A percentile compares a stretch with the other conserved stretches of the same genome.
Evolutionary conservation across 2,329 filamentous ascomycete genomes (phyloP).

Genomic region (Botryotinia narcissicola): DNA sequence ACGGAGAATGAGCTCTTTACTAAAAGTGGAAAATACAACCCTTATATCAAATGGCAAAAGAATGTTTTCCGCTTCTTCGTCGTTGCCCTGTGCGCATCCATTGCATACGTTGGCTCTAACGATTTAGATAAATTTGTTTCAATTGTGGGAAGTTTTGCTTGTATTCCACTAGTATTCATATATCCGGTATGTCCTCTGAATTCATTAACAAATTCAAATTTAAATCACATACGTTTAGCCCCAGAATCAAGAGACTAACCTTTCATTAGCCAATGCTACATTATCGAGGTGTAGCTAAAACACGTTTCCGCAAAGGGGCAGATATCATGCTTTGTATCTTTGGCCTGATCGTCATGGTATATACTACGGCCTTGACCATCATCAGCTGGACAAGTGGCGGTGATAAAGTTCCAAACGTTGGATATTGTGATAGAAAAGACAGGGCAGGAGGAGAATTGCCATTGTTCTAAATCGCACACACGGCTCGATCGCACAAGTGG

Average conservation of each 20-base stretch:
- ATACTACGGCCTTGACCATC: conserved; percentile 84
- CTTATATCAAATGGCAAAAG: conserved; percentile 99
- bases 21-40: conserved; percentile 93
- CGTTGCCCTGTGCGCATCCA: conserved; percentile 78
- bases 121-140: conserved; percentile 97
- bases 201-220: neutral
- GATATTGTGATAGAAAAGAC: conserved; percentile 57
- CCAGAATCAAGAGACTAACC: conserved; percentile 17
- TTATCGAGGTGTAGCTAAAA: conserved; percentile 74
- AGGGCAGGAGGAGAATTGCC: conserved; percentile 14
- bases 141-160: conserved; percentile 94
- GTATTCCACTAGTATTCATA: conserved; percentile 93
- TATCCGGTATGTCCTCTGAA: conserved; percentile 73
- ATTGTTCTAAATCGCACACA: neutral
- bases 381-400: conserved; percentile 74
- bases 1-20: conserved; percentile 93
- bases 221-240: neutral
- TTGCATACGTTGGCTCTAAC: conserved; percentile 90
- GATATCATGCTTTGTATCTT: conserved; percentile 79
- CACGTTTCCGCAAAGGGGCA: conserved; percentile 61
- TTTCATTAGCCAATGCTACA: conserved; percentile 76
- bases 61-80: conserved; percentile 94
- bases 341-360: conserved; percentile 82
- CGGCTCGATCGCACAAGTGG: neutral
- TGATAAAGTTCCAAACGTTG: conserved; percentile 49